Evolutionary conservation across 768 basidiomycete species (phyloP).

Genomic region (Tulasnella sp.): DNA sequence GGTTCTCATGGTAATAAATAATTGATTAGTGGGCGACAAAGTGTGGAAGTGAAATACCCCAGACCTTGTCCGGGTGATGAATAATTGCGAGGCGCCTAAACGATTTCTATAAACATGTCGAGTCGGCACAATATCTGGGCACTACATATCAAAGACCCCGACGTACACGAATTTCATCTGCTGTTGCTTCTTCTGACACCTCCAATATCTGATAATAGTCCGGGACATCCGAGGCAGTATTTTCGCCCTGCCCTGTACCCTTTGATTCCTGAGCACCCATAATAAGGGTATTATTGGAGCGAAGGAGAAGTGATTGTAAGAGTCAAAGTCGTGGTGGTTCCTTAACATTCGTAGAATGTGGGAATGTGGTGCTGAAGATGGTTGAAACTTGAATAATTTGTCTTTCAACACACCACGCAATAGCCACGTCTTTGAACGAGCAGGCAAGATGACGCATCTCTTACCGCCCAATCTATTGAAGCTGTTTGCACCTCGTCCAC

Average conservation of each 20-base stretch:
- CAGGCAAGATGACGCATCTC: slow-evolving; percentile 45
- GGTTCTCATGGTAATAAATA: slow-evolving; percentile 40
- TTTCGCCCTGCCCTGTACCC: slow-evolving; percentile 22
- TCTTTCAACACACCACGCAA: neutral
- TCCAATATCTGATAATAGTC: slow-evolving; percentile 79
- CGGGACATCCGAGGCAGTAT: slow-evolving; percentile 24
- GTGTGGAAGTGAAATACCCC: neutral
- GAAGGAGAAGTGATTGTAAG: too few relatives aligned
- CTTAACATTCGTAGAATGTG: too few relatives aligned
- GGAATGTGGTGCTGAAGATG: neutral
- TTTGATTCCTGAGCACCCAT: slow-evolving; percentile 67
- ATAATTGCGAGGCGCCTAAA: slow-evolving; percentile 75
- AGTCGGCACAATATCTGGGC: neutral
- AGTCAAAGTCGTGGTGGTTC: too few relatives aligned
- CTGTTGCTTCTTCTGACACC: slow-evolving; percentile 66
- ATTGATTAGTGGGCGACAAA: neutral
- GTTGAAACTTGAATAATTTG: slow-evolving; percentile 1
- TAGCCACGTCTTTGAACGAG: neutral
- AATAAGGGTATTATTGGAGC: neutral
- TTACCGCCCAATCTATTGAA: slow-evolving; percentile 93
- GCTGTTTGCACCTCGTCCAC: slow-evolving; percentile 88
- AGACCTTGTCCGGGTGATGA: slow-evolving; percentile 59
- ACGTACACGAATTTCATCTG: slow-evolving; percentile 78
- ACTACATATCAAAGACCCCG: neutral
- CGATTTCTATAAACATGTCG: slow-evolving; percentile 40